Evolutionary conservation across 805 yeast genomes (phyloP), one percentile per base, ranked within the genome.

Genomic region (Metschnikowia bowlesiae): DNA sequence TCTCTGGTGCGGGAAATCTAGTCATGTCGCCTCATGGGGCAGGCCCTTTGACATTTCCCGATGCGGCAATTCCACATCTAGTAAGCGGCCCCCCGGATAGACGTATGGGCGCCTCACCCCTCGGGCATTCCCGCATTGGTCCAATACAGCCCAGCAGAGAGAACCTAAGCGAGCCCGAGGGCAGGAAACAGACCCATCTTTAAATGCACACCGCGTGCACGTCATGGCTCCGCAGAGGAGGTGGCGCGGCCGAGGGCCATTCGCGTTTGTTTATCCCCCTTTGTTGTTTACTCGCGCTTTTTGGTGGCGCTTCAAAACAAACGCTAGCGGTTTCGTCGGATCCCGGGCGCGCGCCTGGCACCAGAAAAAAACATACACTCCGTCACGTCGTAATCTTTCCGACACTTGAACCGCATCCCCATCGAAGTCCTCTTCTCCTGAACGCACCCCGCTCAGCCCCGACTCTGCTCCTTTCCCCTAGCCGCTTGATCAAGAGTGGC

Each of bases 241-340:
- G 41, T n/a, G 22, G 38, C 38, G 45, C 36, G 43, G 44, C 33
- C 18, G 39, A 26, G 8, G 41, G 13, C 22, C 41, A 29, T 35
- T 35, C 59, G 59, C 58, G 59, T 56, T 54, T 54, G 58, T 54
- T 54, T 54, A 53, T 55, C 47, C 54, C 59, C 59, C 54, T 54
- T 46, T 52, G 56, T 46, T 52, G 56, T 56, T 56, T 54, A 48
- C 53, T 9, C 53, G 53, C 53, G 28, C 29, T 41, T 40, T 33
- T 36, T n/a, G 31, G 39, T 44, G 26, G 46, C 46, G 46, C 40
- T 36, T 29, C 45, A 39, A 45, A 45, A 45, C 46, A 43, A 44
- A 44, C 22, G 29, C 16, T 39, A 26, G 14, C 29, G 8, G 26
- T 22, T 35, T 44, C 35, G 46, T 39, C 46, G 46, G 16, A 35